Conservation (phyloP, 2,329 filamentous ascomycete genomes). For the Penicillium crustosum region DNA sequence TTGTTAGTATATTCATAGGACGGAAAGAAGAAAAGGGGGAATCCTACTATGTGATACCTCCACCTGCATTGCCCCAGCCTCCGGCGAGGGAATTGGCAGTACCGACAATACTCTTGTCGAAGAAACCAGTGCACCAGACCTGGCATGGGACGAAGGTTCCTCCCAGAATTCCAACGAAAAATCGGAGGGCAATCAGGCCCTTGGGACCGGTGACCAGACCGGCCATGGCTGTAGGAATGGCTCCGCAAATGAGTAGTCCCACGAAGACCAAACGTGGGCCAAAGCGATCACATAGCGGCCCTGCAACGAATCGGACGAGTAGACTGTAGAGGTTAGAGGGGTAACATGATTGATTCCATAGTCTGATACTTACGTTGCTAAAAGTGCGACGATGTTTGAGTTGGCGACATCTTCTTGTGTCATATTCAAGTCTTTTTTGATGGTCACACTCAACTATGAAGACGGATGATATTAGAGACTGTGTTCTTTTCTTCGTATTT, state of each 20-base stretch:
- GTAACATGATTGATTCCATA: background rate
- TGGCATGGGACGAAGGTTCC: slow-evolving; percentile 62
- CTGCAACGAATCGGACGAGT: slow-evolving; percentile 73
- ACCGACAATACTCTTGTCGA: slow-evolving; percentile 87
- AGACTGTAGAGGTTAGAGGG: slow-evolving; percentile 48
- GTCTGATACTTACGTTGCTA: slow-evolving; percentile 58
- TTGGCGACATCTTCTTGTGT: slow-evolving; percentile 72
- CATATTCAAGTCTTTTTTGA: slow-evolving; percentile 74
- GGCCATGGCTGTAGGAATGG: slow-evolving; percentile 78
- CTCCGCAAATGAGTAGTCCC: slow-evolving; percentile 71
- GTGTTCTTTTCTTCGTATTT: background rate
- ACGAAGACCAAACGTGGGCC: slow-evolving; percentile 80
- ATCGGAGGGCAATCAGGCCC: slow-evolving; percentile 44
- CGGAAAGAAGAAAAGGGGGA: background rate
- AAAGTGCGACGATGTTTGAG: slow-evolving; percentile 83
- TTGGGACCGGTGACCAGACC: slow-evolving; percentile 70
- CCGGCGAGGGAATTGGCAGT: slow-evolving; percentile 83
- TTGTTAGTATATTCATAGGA: slow-evolving; percentile 1
- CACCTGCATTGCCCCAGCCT: slow-evolving; percentile 83
- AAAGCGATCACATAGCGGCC: slow-evolving; percentile 81
- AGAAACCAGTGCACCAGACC: slow-evolving; percentile 91
- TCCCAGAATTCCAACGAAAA: slow-evolving; percentile 47
- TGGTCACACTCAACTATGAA: slow-evolving; percentile 66
- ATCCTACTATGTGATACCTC: slow-evolving; percentile 74
- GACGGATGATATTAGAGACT: slow-evolving; percentile 19